phyloP scores from a whole-genome alignment of 2,329 filamentous ascomycete genomes.

The Clonostachys chloroleuca region DNA sequence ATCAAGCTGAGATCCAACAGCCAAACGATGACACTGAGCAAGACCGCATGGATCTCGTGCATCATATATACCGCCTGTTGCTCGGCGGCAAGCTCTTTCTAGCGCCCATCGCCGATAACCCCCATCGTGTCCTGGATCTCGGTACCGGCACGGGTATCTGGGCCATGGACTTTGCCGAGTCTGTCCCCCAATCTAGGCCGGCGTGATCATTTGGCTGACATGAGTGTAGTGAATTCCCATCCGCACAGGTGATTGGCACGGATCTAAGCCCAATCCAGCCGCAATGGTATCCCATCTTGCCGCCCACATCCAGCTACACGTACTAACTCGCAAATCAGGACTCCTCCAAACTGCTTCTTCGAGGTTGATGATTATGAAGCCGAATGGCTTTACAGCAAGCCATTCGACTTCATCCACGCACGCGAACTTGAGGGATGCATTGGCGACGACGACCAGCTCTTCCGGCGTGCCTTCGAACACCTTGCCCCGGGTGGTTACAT shows the following conservation, averaged over 20 bases:
- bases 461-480: slow-evolving; percentile 14
- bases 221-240: slow-evolving; percentile 8
- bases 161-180: slow-evolving; percentile 20
- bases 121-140: slow-evolving; percentile 29
- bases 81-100: slow-evolving; percentile 26
- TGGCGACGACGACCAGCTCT: slow-evolving; percentile 21
- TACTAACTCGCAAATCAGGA: too few relatives aligned
- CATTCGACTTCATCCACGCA: slow-evolving; percentile 26
- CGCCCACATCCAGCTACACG: too few relatives aligned
- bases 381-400: slow-evolving; percentile 37
- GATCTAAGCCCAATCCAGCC: slow-evolving; percentile 39
- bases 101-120: slow-evolving; percentile 20
- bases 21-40: slow-evolving; percentile 29
- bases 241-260: slow-evolving; percentile 27
- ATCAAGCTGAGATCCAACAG: too few relatives aligned
- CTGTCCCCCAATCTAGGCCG: not conserved
- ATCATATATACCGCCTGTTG: slow-evolving; percentile 23
- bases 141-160: slow-evolving; percentile 35
- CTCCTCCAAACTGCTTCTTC: slow-evolving; percentile 55
- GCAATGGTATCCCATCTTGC: slow-evolving; percentile 17
- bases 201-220: not conserved
- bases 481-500: slow-evolving; percentile 27
- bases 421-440: slow-evolving; percentile 16
- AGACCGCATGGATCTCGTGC: slow-evolving; percentile 30
- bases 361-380: slow-evolving; percentile 55